These are phyloP conservation scores for Rhizophora mangle DNA, from an alignment of 345 rosid genomes.

Conservation along the genomic window DNA sequence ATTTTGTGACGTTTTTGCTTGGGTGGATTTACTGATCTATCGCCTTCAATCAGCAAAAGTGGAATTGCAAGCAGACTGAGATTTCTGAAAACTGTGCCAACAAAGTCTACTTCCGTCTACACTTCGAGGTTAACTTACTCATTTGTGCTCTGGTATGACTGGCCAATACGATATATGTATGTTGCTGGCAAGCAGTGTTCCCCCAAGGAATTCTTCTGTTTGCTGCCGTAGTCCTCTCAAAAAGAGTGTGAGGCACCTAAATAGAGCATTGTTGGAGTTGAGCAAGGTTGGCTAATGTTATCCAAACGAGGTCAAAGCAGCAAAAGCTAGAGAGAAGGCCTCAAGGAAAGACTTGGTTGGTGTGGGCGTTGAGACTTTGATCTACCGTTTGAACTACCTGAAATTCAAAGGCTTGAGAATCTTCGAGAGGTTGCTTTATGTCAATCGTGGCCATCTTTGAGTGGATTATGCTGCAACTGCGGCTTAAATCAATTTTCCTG, in stretches of 20 bases:
- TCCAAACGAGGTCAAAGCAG: too few relatives aligned
- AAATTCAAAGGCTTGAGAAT: too few relatives aligned
- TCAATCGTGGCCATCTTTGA: too few relatives aligned
- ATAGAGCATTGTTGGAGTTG: too few relatives aligned
- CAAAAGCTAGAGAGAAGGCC: too few relatives aligned
- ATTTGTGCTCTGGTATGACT: neutral
- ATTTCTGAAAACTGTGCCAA: constrained; percentile 73
- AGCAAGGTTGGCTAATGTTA: too few relatives aligned
- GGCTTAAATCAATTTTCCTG: too few relatives aligned
- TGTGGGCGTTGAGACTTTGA: too few relatives aligned
- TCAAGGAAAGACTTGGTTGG: too few relatives aligned
- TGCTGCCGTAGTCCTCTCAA: constrained; percentile 77
- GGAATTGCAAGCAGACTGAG: constrained; percentile 72
- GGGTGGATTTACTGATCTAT: neutral
- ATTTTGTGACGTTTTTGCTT: neutral
- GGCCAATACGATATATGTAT: neutral
- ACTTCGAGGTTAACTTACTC: constrained; percentile 46
- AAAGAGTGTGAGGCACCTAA: constrained; percentile 18
- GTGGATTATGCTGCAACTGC: too few relatives aligned
- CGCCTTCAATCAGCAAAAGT: constrained; percentile 43
- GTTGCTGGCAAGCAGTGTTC: constrained; percentile 55
- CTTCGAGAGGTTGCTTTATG: too few relatives aligned
- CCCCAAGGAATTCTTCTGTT: constrained; percentile 71
- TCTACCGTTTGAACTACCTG: too few relatives aligned
- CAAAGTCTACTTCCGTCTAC: constrained; percentile 80